A percentile compares a stretch with the other conserved stretches of the same genome.
phyloP scores from a whole-genome alignment of 257 asterid genomes.

The Voacanga thouarsii region DNA sequence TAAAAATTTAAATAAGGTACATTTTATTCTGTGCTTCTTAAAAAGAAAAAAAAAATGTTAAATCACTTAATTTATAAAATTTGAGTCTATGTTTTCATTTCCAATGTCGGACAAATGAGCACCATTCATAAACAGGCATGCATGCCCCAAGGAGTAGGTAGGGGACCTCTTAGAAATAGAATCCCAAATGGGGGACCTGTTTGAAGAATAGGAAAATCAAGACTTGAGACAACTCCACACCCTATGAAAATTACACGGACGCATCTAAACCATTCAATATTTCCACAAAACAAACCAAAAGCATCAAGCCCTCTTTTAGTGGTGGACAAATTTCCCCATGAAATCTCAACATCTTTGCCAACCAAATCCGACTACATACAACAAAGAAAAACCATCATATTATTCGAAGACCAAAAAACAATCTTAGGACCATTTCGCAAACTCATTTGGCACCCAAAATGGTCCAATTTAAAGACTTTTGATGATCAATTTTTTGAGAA shows the following conservation, averaged over 20 bases:
- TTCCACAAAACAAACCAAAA: too few species aligned
- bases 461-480: neutral
- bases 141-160: neutral
- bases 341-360: conserved; percentile 25
- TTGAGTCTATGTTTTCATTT: too few species aligned
- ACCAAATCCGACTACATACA: conserved; percentile 13
- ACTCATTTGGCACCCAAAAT: neutral
- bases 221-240: neutral
- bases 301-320: neutral
- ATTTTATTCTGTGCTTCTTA: too few species aligned
- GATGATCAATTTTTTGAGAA: neutral
- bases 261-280: conserved; percentile 10
- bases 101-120: neutral
- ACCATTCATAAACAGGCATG: neutral
- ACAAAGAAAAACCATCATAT: conserved; percentile 1
- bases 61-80: too few species aligned
- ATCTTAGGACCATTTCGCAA: conserved; percentile 21
- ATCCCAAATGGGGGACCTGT: conserved; percentile 27
- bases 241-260: conserved; percentile 4
- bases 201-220: conserved; percentile 4
- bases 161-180: conserved; percentile 17
- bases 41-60: too few species aligned
- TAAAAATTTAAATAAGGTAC: too few species aligned
- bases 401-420: conserved; percentile 7
- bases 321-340: neutral